These are phyloP conservation scores for Trifolium subterraneum DNA, from an alignment of 306 rosid genomes.

Conservation along the genomic window DNA sequence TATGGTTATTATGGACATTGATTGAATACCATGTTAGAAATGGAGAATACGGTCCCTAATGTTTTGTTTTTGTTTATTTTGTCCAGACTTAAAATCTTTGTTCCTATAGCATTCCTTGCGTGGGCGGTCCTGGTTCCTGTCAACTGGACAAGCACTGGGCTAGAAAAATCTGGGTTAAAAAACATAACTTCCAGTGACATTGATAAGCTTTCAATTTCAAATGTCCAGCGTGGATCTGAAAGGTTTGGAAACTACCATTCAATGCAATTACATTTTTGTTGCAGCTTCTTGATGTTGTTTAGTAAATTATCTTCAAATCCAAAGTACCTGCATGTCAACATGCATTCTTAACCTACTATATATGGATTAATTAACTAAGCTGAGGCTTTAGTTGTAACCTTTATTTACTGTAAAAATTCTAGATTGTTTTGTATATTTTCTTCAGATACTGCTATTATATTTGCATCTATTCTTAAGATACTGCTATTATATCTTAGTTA, in stretches of 20 bases:
- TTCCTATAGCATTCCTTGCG: slow-evolving; percentile 84
- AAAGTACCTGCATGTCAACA: slow-evolving; percentile 5
- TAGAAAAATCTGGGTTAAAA: slow-evolving; percentile 27
- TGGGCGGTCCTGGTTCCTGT: slow-evolving; percentile 90
- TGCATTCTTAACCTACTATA: slow-evolving; percentile 18
- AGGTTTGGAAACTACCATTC: slow-evolving; percentile 57
- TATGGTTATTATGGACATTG: slow-evolving; percentile 42
- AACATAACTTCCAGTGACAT: slow-evolving; percentile 85
- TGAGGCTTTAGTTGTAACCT: slow-evolving; percentile 29
- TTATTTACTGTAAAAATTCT: slow-evolving; percentile 20
- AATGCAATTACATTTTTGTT: slow-evolving; percentile 33
- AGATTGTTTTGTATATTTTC: slow-evolving; percentile 35
- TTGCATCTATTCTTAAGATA: slow-evolving; percentile 25
- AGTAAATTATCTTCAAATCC: slow-evolving; percentile 23
- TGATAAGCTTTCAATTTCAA: slow-evolving; percentile 85
- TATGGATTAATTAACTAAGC: slow-evolving; percentile 22
- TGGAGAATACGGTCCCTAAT: slow-evolving; percentile 29
- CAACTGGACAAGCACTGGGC: slow-evolving; percentile 62
- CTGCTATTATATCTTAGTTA: neutral
- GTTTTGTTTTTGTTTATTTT: slow-evolving; percentile 19
- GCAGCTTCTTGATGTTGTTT: slow-evolving; percentile 27
- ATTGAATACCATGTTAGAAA: slow-evolving; percentile 13
- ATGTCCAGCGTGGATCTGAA: slow-evolving; percentile 55
- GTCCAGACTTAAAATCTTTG: slow-evolving; percentile 90
- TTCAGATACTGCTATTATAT: slow-evolving; percentile 6